These are phyloP conservation scores for Quercus lobata DNA, from an alignment of 331 rosid genomes.

Conservation along the genomic window DNA sequence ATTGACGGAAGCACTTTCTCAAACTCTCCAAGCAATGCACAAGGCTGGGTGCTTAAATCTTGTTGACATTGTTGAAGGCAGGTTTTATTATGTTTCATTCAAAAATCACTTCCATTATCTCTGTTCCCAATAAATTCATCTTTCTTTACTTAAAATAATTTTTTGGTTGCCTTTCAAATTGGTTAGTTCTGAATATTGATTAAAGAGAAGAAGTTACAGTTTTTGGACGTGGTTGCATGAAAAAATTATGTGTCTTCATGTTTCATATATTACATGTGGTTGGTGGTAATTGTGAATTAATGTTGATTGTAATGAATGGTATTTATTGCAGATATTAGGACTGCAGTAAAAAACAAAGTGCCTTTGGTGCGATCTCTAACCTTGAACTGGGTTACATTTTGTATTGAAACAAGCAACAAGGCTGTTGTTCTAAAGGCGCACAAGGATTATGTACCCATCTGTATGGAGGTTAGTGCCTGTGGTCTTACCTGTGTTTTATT, in stretches of 20 bases:
- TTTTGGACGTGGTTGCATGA: background rate
- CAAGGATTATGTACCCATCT: constrained; percentile 91
- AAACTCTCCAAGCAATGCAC: constrained; percentile 90
- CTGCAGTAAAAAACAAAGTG: constrained; percentile 86
- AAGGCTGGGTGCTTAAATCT: constrained; percentile 91
- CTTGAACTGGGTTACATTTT: constrained; percentile 84
- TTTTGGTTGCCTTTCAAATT: background rate
- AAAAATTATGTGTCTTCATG: background rate
- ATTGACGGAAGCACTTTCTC: constrained; percentile 59
- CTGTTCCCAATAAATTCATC: background rate
- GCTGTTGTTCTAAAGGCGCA: constrained; percentile 69
- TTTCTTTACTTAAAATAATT: background rate
- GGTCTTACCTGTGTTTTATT: background rate
- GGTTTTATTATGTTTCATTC: constrained; percentile 25
- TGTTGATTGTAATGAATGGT: constrained; percentile 17
- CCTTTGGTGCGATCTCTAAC: constrained; percentile 94
- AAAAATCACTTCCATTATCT: background rate
- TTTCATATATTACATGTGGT: background rate
- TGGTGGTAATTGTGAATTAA: constrained; percentile 7
- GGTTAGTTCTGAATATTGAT: background rate
- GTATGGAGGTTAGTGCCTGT: constrained; percentile 86
- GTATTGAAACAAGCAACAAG: constrained; percentile 89
- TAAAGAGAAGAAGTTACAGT: background rate
- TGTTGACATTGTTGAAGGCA: constrained; percentile 82
- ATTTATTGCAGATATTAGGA: constrained; percentile 70